Evolutionary conservation across 129 eudicot genomes (phyloP).

Genomic region (Tanacetum coccineum): DNA sequence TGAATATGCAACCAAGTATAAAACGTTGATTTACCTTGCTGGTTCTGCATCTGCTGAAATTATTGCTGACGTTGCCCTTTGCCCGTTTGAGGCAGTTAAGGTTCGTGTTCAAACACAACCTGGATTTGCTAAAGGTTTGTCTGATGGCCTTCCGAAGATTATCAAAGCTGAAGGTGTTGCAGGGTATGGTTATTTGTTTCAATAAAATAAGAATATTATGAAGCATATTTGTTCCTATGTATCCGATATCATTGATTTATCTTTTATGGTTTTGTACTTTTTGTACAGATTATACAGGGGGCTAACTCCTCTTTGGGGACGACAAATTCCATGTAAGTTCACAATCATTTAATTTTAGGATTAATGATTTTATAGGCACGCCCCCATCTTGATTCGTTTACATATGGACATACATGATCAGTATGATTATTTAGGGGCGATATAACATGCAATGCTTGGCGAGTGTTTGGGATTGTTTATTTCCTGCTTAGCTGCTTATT

Average conservation of each 20-base stretch:
- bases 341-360: not conserved
- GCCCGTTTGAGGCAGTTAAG: slow-evolving; percentile 92
- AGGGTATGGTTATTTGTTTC: slow-evolving; percentile 43
- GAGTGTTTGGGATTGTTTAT: no score
- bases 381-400: no score
- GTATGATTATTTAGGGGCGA: no score
- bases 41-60: slow-evolving; percentile 90
- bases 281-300: slow-evolving; percentile 72
- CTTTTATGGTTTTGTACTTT: not conserved
- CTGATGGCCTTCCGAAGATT: slow-evolving; percentile 80
- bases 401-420: no score
- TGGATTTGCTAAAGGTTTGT: slow-evolving; percentile 70
- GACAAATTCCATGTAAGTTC: slow-evolving; percentile 89
- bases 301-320: slow-evolving; percentile 82
- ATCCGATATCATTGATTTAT: not conserved
- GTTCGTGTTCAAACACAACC: slow-evolving; percentile 97
- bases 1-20: slow-evolving; percentile 78
- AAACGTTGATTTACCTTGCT: slow-evolving; percentile 76
- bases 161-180: slow-evolving; percentile 66
- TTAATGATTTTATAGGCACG: no score
- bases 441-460: no score
- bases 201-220: not conserved
- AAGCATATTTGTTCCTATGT: slow-evolving; percentile 2
- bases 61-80: slow-evolving; percentile 79
- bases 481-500: no score